Evolutionary conservation across 2,329 filamentous ascomycete genomes (phyloP).

Genomic region (Davidsoniella neocaledoniae): DNA sequence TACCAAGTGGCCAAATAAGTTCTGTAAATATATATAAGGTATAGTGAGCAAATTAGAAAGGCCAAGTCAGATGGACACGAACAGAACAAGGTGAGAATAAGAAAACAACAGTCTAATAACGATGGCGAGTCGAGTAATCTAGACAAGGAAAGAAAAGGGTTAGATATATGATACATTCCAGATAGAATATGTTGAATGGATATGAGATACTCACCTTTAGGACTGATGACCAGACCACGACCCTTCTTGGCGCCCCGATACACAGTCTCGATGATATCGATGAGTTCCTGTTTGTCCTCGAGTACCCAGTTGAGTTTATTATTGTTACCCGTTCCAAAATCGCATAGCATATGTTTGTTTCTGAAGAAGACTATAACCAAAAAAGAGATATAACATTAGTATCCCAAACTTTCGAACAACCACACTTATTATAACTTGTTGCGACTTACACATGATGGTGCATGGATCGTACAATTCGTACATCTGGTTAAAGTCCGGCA

Average conservation of each 20-base stretch:
- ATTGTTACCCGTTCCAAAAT: conserved; percentile 96
- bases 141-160: background rate
- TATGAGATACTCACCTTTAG: conserved; percentile 42
- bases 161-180: background rate
- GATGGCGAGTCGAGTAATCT: conserved; percentile 24
- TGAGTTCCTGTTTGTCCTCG: conserved; percentile 95
- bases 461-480: conserved; percentile 83
- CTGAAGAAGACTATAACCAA: conserved; percentile 53
- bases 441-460: conserved; percentile 63
- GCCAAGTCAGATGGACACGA: background rate
- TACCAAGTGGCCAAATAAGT: background rate
- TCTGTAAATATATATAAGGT: background rate
- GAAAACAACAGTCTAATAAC: conserved; percentile 17
- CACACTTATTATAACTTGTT: background rate
- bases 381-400: background rate
- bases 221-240: conserved; percentile 85
- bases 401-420: background rate
- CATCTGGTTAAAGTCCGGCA: conserved; percentile 92
- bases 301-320: conserved; percentile 92
- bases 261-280: conserved; percentile 96
- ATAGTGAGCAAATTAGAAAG: background rate
- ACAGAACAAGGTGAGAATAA: background rate
- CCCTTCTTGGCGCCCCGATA: conserved; percentile 99
- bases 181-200: background rate
- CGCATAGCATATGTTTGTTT: conserved; percentile 98